Evolutionary conservation across 768 basidiomycete genomes (phyloP).

Genomic region (Hygrophorus russula): DNA sequence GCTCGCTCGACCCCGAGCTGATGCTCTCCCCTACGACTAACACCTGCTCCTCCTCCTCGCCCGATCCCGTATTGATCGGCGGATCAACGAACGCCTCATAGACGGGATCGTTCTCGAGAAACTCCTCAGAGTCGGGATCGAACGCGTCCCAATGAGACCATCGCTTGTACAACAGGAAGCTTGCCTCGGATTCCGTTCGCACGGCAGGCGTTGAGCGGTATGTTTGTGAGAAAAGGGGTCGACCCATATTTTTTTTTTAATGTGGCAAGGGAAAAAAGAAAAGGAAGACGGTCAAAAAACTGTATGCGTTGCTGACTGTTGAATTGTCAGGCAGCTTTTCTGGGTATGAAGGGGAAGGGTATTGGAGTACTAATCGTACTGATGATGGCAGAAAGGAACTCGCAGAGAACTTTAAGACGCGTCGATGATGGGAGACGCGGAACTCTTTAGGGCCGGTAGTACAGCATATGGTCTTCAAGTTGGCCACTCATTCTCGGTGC

Average conservation of each 20-base stretch:
- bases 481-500: too few relatives aligned
- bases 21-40: slow-evolving; percentile 18
- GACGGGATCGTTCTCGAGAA: slow-evolving; percentile 46
- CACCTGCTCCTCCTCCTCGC: slow-evolving; percentile 20
- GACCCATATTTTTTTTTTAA: slow-evolving; percentile 5
- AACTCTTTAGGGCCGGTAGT: too few relatives aligned
- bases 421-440: too few relatives aligned
- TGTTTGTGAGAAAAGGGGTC: slow-evolving; percentile 4
- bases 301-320: too few relatives aligned
- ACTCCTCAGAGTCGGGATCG: slow-evolving; percentile 76
- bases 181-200: slow-evolving; percentile 32
- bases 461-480: too few relatives aligned
- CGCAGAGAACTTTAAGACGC: too few relatives aligned
- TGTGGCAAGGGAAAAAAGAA: neutral
- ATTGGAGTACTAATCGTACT: too few relatives aligned
- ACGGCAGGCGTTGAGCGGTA: slow-evolving; percentile 12
- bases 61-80: slow-evolving; percentile 8
- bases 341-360: too few relatives aligned
- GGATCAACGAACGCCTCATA: slow-evolving; percentile 58
- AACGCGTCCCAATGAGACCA: slow-evolving; percentile 62
- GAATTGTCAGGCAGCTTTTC: too few relatives aligned
- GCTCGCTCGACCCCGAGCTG: slow-evolving; percentile 28
- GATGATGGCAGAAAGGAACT: too few relatives aligned
- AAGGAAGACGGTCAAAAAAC: too few relatives aligned
- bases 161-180: slow-evolving; percentile 29